Percentiles rank a stretch among this genome's conserved stretches.
Evolutionary conservation across 768 basidiomycete species (phyloP).

Genomic region (Kwoniella dendrophila): DNA sequence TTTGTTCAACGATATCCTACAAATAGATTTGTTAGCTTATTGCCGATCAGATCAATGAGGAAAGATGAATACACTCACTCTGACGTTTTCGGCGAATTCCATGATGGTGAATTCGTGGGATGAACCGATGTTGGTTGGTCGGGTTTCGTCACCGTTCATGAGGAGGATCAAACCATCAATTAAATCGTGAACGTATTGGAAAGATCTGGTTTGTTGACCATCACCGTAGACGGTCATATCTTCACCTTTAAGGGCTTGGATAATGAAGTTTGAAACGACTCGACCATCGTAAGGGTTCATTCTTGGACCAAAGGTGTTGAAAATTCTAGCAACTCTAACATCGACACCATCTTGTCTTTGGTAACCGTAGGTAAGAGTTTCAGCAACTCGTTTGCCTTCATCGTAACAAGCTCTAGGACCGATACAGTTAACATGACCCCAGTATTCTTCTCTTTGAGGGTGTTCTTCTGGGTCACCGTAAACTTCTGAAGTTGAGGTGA

Average conservation of each 20-base stretch:
- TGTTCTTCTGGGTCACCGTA: conserved; percentile 99
- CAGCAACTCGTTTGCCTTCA: conserved; percentile 98
- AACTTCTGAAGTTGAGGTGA: conserved; percentile 94
- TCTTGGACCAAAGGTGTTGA: conserved; percentile 64
- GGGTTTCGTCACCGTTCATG: conserved; percentile 92
- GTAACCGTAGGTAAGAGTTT: conserved; percentile 95
- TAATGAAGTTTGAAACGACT: conserved; percentile 98
- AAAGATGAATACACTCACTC: too few relatives aligned
- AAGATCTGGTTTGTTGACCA: conserved; percentile 88
- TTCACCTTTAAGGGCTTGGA: conserved; percentile 92
- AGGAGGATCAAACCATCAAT: conserved; percentile 69
- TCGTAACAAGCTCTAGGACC: conserved; percentile 99
- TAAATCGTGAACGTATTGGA: conserved; percentile 93
- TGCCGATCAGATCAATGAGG: not conserved
- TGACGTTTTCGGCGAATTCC: conserved; percentile 88
- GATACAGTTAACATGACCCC: conserved; percentile 98
- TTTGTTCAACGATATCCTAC: conserved; percentile 81
- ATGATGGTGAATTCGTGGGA: conserved; percentile 93
- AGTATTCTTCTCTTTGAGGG: conserved; percentile 94
- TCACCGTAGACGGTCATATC: conserved; percentile 98
- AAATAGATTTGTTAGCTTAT: not conserved
- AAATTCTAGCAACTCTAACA: conserved; percentile 95
- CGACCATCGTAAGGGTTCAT: conserved; percentile 96
- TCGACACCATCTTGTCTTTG: conserved; percentile 92
- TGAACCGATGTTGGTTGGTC: conserved; percentile 96